These are phyloP conservation scores for Rostrohypoxylon terebratum DNA, from an alignment of 495 filamentous ascomycete species.

Conservation along the genomic window DNA sequence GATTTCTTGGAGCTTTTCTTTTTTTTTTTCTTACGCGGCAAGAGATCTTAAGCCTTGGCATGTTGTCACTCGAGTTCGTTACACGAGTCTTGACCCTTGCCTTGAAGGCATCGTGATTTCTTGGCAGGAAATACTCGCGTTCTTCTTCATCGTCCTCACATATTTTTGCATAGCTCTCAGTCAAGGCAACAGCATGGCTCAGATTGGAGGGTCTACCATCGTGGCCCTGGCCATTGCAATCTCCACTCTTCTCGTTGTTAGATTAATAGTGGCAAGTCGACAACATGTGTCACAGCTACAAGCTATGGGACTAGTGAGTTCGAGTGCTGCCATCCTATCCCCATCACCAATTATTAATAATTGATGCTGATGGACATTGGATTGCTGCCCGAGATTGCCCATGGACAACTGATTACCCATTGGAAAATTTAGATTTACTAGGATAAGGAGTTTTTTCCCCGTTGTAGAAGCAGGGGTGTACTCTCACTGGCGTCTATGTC, in stretches of 20 bases:
- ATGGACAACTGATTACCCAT: neutral
- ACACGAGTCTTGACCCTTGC: too few relatives aligned
- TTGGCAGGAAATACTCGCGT: too few relatives aligned
- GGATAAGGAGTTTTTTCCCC: neutral
- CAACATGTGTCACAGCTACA: constrained; percentile 1
- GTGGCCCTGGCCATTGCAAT: neutral
- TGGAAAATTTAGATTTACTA: neutral
- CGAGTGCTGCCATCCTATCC: neutral
- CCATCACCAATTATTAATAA: neutral
- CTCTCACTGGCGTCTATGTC: neutral
- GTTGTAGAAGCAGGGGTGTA: neutral
- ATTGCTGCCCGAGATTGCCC: constrained; percentile 13
- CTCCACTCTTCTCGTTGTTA: neutral
- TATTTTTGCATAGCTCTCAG: neutral
- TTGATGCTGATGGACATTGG: constrained; percentile 11
- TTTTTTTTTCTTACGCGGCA: too few relatives aligned
- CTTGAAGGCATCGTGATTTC: too few relatives aligned
- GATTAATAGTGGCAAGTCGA: neutral
- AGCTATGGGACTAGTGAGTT: neutral
- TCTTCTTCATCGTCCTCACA: neutral
- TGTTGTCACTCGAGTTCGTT: too few relatives aligned
- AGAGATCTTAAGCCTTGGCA: too few relatives aligned
- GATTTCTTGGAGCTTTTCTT: too few relatives aligned
- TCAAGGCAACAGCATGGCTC: neutral
- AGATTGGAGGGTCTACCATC: neutral